Base-by-base conservation (phyloP, 768 basidiomycete species). In the Paxillus rubicundulus region DNA sequence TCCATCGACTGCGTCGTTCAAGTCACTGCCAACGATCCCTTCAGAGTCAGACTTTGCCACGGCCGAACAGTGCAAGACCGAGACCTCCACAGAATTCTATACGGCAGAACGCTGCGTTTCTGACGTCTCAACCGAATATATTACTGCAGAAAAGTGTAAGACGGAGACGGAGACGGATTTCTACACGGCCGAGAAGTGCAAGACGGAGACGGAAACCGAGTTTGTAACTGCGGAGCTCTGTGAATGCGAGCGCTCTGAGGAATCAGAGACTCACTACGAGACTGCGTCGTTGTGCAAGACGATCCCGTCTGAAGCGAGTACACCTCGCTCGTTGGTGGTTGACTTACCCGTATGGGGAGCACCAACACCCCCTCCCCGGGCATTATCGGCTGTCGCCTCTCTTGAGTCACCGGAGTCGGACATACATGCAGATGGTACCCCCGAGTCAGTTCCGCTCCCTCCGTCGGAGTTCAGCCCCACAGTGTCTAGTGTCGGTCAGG, bases 11-110 rank as follows among this genome's bases (percentile, higher is more conserved):
- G 70, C 74, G 6, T 84, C 82, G 0, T 82, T 79, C 65, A 73
- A 72, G 50, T 84, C 82, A 5, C 66, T 84, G 50, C 82, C 82
- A 1, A 80, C 78, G 4, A 84, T 84, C 55, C 83, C 83, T 12
- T 83, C 80, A 1, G 75, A 78, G 46, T 77, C 74, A 0, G 76
- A 76, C 43, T 79, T 69, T 47, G 61, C 57, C 34, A 77, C 78
- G 1, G 73, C 69, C n/a, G 72, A 74, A 33, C 56, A 67, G 30
- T 79, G 78, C 55, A 72, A 58, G 63, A 74, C 76, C 6, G 73
- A 77, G 28, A 64, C 63, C 3, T 61, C 73, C 24, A 73, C 76
- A 3, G 74, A 77, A 45, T 87, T 79, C 61, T 65, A 70, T 13
- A 84, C 82, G 12, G 82, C 69, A 41, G 68, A 76, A 8, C 68